phyloP scores from a whole-genome alignment of 2,329 filamentous ascomycete species.

The Pseudogymnoascus sp. region DNA sequence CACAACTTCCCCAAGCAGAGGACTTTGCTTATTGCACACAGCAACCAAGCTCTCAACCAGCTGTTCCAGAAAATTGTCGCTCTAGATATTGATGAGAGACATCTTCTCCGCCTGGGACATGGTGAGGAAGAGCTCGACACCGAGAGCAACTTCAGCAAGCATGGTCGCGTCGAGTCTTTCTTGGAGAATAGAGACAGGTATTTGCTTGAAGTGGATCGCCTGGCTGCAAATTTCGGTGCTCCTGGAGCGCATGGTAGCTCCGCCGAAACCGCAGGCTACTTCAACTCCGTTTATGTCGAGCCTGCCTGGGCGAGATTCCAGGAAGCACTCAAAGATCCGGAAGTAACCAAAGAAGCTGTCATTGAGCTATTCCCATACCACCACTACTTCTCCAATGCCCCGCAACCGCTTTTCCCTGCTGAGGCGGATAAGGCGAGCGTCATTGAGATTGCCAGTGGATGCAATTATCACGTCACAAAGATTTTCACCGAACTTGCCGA shows the following conservation, averaged over 20 bases:
- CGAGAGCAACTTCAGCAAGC: constrained; percentile 83
- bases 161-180: constrained; percentile 79
- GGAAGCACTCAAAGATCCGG: constrained; percentile 51
- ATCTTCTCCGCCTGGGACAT: constrained; percentile 84
- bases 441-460: constrained; percentile 72
- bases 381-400: constrained; percentile 76
- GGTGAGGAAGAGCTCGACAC: constrained; percentile 91
- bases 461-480: constrained; percentile 78
- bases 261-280: constrained; percentile 94
- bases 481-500: constrained; percentile 91
- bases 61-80: constrained; percentile 97
- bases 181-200: constrained; percentile 76
- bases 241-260: constrained; percentile 93
- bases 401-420: constrained; percentile 72
- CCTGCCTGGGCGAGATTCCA: constrained; percentile 84
- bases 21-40: constrained; percentile 88
- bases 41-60: constrained; percentile 95
- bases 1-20: constrained; percentile 93
- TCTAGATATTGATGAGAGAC: constrained; percentile 89
- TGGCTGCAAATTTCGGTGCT: constrained; percentile 77
- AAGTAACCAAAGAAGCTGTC: constrained; percentile 53
- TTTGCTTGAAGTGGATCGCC: constrained; percentile 73
- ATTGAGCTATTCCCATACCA: constrained; percentile 78
- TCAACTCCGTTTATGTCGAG: constrained; percentile 83
- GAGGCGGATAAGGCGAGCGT: constrained; percentile 57